Base-by-base conservation (phyloP, 2,329 filamentous ascomycete species). In the Colletotrichum lupini region DNA sequence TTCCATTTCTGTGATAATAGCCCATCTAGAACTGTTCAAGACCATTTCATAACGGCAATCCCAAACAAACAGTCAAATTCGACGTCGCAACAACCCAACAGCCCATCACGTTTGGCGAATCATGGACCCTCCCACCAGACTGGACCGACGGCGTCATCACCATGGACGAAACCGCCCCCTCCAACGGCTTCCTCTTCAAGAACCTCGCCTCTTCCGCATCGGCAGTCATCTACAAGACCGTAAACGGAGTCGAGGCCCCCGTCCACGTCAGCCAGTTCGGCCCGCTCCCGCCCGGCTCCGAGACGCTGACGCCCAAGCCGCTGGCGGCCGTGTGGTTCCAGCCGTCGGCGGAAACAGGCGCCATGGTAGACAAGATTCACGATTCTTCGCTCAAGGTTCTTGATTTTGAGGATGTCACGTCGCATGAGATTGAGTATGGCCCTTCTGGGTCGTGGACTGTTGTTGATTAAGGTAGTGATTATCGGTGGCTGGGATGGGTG, bases 201-300 rank as follows among this genome's bases (percentile, higher is more conserved):
- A 65, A 65, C 32, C 46, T 56, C 49, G 6, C 52, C 1, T 37
- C 49, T 0, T 55, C 49, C 9, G 62, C 62, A 11, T 65, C 62
- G 1, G 62, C 62, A 52, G 62, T 65, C 32, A 30, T 65, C 16
- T 65, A 65, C 32, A 55, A 65, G 32, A 65, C 30, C 22, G 62
- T 65, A 9, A 65, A 65, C 32, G 62, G 62, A 32, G 32, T 56
- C 49, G 62, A 57, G 5, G 52, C 52, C 9, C 62, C 62, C 32
- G 62, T 65, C 1, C 55, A 65, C 32, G 52, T 65, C 62, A 65
- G 62, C 62, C 62, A 65, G 32, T 56, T 56, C 52, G 62, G 62
- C 2, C 62, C 62, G 14, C 32, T 65, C 16, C 62, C 62, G 14
- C 49, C 52, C 3, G 62, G 62, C 9, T 37, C 11, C 32, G 62